These are phyloP conservation scores for Hura crepitans DNA, from an alignment of 441 rosid species.

Conservation along the genomic window DNA sequence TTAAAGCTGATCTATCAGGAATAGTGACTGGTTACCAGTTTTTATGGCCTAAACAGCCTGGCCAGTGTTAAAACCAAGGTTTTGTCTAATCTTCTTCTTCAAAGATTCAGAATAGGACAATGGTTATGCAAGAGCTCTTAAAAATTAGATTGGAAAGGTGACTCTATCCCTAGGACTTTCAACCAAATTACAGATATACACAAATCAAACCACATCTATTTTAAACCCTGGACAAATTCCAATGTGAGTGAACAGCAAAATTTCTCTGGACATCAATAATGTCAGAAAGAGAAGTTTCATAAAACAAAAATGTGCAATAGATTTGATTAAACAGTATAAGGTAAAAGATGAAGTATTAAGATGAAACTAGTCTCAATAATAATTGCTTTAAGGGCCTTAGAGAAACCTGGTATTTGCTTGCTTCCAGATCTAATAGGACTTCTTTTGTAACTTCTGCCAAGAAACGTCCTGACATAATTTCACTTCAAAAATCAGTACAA, in stretches of 20 bases:
- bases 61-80: no score
- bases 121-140: neutral
- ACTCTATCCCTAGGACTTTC: neutral
- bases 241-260: neutral
- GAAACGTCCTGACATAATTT: slow-evolving; percentile 55
- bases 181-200: neutral
- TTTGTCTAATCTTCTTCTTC: neutral
- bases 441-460: slow-evolving; percentile 69
- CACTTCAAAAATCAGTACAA: slow-evolving; percentile 22
- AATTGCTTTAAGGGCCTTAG: neutral
- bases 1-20: no score
- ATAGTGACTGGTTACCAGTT: no score
- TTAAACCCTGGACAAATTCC: neutral
- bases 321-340: neutral
- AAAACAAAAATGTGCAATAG: neutral
- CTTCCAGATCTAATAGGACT: slow-evolving; percentile 63
- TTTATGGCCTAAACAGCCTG: no score
- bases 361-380: neutral
- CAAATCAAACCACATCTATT: neutral
- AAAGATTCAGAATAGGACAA: neutral
- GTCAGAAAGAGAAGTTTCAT: neutral
- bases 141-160: neutral
- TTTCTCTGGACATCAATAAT: neutral
- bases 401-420: slow-evolving; percentile 69
- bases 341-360: neutral